phyloP scores from a whole-genome alignment of 768 basidiomycete genomes.

The Mycena vulgaris region DNA sequence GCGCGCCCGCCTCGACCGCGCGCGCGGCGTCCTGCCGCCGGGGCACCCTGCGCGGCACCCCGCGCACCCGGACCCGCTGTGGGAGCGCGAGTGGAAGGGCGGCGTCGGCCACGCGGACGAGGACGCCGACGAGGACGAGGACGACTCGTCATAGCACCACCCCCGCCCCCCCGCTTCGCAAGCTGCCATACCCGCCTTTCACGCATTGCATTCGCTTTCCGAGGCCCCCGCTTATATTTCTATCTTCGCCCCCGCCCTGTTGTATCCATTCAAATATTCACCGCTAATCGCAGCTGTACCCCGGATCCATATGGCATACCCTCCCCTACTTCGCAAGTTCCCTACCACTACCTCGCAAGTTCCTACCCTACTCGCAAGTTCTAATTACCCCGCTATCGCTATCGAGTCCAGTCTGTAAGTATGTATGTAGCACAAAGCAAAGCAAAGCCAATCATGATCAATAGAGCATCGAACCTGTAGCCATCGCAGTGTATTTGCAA shows the following conservation, averaged over 20 bases:
- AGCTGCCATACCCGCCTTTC: not conserved
- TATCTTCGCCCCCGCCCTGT: not conserved
- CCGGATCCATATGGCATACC: too few species aligned
- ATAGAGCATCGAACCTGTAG: too few species aligned
- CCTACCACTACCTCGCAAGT: too few species aligned
- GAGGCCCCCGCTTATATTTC: not conserved
- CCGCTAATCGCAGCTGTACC: conserved; percentile 19
- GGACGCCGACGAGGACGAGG: conserved; percentile 64
- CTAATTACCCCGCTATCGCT: too few species aligned
- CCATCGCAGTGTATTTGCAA: too few species aligned
- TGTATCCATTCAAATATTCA: conserved; percentile 18
- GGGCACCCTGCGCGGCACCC: conserved; percentile 71
- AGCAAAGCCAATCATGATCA: too few species aligned
- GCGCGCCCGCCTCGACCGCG: conserved; percentile 70
- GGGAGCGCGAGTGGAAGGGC: conserved; percentile 91
- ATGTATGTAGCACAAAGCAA: too few species aligned
- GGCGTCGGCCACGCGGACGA: conserved; percentile 68
- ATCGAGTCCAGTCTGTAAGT: too few species aligned
- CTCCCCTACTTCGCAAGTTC: too few species aligned
- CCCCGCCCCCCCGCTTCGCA: not conserved
- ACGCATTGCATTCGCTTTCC: not conserved
- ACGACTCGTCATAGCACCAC: conserved; percentile 46
- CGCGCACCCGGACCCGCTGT: conserved; percentile 60
- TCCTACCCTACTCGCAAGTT: too few species aligned
- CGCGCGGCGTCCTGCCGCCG: conserved; percentile 69